These are phyloP conservation scores for Tagetes patula DNA, from an alignment of 129 eudicot species.

Conservation along the genomic window DNA sequence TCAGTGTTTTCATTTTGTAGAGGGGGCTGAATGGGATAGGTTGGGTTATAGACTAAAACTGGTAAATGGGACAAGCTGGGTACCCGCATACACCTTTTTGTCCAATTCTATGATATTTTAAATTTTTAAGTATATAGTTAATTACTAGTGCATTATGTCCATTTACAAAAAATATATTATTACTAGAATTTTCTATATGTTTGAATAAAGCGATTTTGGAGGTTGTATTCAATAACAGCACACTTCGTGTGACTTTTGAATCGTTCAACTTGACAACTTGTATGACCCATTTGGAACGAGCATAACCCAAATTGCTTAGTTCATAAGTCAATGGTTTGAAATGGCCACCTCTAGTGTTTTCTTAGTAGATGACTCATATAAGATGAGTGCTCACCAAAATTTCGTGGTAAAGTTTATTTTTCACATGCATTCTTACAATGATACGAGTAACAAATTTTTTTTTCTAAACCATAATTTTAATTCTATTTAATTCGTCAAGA, in stretches of 20 bases:
- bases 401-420: slow-evolving; percentile 1
- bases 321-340: not conserved
- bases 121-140: not conserved
- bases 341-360: not conserved
- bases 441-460: not conserved
- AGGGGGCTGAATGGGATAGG: not conserved
- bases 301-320: not conserved
- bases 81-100: not conserved
- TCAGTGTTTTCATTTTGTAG: not conserved
- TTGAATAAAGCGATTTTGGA: not conserved
- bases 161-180: not conserved
- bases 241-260: not conserved
- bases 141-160: not conserved
- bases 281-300: not conserved
- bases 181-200: not conserved
- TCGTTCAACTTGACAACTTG: not conserved
- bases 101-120: not conserved
- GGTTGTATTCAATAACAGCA: not conserved
- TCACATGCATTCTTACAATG: slow-evolving; percentile 22
- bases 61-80: not conserved
- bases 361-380: not conserved
- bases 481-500: not conserved
- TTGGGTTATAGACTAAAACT: not conserved
- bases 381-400: not conserved
- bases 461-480: not conserved